Conservation (phyloP, 768 basidiomycete species). For the Hygrophoropsis aurantiaca region DNA sequence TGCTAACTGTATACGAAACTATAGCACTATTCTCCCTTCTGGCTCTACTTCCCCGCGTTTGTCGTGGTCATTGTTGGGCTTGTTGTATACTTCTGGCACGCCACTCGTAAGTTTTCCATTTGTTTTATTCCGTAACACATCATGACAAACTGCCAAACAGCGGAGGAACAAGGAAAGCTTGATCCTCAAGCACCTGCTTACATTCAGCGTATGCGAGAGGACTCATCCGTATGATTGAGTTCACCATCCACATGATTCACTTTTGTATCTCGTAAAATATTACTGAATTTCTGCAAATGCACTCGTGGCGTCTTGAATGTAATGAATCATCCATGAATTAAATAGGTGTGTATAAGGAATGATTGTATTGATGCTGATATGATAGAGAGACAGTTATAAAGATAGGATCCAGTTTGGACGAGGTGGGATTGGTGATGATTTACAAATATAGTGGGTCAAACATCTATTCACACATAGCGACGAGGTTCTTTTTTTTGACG, state of each 20-base stretch:
- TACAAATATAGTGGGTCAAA: constrained; percentile 14
- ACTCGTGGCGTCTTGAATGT: not conserved
- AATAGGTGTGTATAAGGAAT: not conserved
- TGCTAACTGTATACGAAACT: constrained; percentile 2
- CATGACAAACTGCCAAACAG: constrained; percentile 34
- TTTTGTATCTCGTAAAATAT: too few species aligned
- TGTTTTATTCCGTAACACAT: not conserved
- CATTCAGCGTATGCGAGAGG: constrained; percentile 35
- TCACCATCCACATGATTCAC: too few species aligned
- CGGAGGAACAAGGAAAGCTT: constrained; percentile 70
- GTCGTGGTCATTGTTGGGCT: constrained; percentile 69
- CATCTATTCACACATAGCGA: constrained; percentile 24
- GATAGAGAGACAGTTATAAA: constrained; percentile 10
- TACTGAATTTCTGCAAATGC: too few species aligned
- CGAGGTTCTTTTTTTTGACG: constrained; percentile 40
- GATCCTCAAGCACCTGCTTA: constrained; percentile 62
- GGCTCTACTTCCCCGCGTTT: constrained; percentile 87
- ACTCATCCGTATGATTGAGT: constrained; percentile 14
- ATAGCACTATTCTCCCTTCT: constrained; percentile 80
- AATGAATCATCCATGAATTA: not conserved
- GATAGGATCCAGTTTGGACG: constrained; percentile 28
- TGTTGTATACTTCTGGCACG: constrained; percentile 83
- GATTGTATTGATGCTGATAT: not conserved
- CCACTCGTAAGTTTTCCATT: constrained; percentile 60
- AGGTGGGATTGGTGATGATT: constrained; percentile 16